Evolutionary conservation across 306 rosid genomes (phyloP), one percentile per base, ranked within the genome.

Genomic region (Cicer yamashitae): DNA sequence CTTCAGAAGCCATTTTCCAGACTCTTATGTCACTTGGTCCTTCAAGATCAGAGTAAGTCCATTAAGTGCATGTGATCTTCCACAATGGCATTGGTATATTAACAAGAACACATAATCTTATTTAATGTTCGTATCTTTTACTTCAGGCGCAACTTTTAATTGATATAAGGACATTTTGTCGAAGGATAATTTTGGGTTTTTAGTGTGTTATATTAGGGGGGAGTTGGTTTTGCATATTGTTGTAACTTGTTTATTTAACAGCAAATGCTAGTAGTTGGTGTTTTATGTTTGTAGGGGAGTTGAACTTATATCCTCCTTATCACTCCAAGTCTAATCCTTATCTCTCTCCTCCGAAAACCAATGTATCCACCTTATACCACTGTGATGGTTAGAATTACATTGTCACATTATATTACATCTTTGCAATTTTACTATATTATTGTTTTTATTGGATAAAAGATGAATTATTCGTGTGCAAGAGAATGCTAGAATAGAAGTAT

Each of bases 1-100:
- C 97, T 83, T 92, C 99, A 7, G 99, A 92, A 84, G 96, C 91
- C 64, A 89, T 94, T 84, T 94, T 94, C 82, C 91, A 71, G 77
- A 89, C 99, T 70, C 91, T 94, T 75, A 84, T 94, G 91, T 90
- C 96, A 9, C 92, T 94, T 79, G 99, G 96, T 52, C 86, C 93
- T 43, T 89, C 99, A 58, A 94, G 99, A 94, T 89, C 99, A 62
- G 96, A 94, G 99, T 94, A 89, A 82, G 93, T 87, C 58, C 56
- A 61, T 52, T 51, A 48, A 48, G 54, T 47, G 61, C 59, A 41
- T 44, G 73, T 64, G 70, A 58, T 70, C 61, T 63, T 70, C 73
- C 30, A 13, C 38, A 38, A 43, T 20, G 44, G 30, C 70, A 59
- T 74, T 81, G 72, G 54, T 82, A 47, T 46, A 58, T 64, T 67